A percentile compares a stretch with the other conserved stretches of the same genome.
These are phyloP conservation scores for Phytopythium chamaehyphon DNA, from an alignment of 352 stramenopile genomes.

Conservation along the genomic window DNA sequence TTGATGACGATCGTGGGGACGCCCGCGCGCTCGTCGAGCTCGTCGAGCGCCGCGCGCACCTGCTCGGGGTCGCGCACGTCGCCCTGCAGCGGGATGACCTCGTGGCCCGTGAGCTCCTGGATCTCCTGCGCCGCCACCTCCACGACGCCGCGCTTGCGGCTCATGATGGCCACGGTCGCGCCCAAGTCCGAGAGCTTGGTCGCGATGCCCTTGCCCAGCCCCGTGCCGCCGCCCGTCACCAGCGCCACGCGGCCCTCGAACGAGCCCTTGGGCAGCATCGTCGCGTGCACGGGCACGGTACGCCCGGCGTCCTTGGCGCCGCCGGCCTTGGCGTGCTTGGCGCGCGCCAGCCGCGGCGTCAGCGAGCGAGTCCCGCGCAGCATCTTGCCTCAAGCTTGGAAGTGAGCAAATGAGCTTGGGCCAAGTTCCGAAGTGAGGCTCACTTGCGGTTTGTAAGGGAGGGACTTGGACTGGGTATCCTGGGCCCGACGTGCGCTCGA, in stretches of 20 bases:
- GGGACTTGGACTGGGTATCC: not conserved
- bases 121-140: constrained; percentile 82
- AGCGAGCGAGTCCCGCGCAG: not conserved
- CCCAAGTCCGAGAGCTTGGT: constrained; percentile 92
- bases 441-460: no score
- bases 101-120: constrained; percentile 51
- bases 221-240: constrained; percentile 94
- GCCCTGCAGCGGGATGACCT: constrained; percentile 60
- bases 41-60: constrained; percentile 82
- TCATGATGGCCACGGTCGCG: constrained; percentile 93
- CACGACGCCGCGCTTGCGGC: constrained; percentile 89
- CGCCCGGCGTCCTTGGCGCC: constrained; percentile 10
- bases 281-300: constrained; percentile 32
- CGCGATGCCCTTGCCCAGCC: constrained; percentile 93
- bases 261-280: constrained; percentile 63
- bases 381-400: no score
- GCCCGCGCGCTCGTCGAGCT: constrained; percentile 59
- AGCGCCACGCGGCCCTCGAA: constrained; percentile 87
- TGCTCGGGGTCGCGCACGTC: constrained; percentile 90
- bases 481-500: no score
- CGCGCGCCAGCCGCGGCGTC: constrained; percentile 7
- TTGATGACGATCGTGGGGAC: constrained; percentile 78
- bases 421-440: not conserved
- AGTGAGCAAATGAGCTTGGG: no score
- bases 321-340: constrained; percentile 9